A percentile compares a stretch with the other conserved stretches of the same genome.
Conservation (phyloP, 108 stramenopile genomes). For the Cyclotella distinguenda region DNA sequence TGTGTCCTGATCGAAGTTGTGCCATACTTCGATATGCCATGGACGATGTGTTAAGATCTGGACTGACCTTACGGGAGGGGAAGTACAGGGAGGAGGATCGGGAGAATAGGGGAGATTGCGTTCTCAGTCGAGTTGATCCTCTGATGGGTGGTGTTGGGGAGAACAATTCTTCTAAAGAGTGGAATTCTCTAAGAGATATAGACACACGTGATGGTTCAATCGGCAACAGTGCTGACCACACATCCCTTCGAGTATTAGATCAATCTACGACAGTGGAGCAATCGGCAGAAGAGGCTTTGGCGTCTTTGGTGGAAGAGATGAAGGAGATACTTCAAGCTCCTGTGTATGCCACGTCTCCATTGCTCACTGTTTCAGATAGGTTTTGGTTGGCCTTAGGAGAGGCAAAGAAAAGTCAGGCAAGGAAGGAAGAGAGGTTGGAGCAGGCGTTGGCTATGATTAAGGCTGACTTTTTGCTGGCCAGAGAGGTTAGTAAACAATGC, state of each 20-base stretch:
- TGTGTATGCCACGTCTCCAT: slow-evolving; percentile 74
- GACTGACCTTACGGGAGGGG: slow-evolving; percentile 50
- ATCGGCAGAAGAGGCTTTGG: slow-evolving; percentile 71
- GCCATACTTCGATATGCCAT: slow-evolving; percentile 85
- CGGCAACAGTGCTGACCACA: not conserved
- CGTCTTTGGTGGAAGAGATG: slow-evolving; percentile 81
- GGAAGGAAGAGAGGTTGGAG: slow-evolving; percentile 73
- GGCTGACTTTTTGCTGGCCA: slow-evolving; percentile 80
- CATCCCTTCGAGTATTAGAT: not conserved
- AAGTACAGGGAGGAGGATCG: slow-evolving; percentile 45
- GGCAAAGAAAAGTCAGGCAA: slow-evolving; percentile 52
- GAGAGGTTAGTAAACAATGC: slow-evolving; percentile 55
- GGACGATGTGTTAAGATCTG: slow-evolving; percentile 83
- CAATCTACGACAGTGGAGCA: slow-evolving; percentile 51
- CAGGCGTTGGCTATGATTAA: slow-evolving; percentile 78
- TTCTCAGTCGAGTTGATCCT: slow-evolving; percentile 56
- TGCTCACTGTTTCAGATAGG: slow-evolving; percentile 64
- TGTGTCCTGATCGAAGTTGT: slow-evolving; percentile 76
- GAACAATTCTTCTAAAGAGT: slow-evolving; percentile 25
- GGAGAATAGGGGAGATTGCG: slow-evolving; percentile 73
- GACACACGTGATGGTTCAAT: too few species aligned
- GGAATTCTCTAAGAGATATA: too few species aligned
- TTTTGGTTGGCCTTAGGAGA: slow-evolving; percentile 78
- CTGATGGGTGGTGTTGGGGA: slow-evolving; percentile 3
- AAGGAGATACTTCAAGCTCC: slow-evolving; percentile 83